Conservation (phyloP, 257 asterid genomes). For the Linderniella brevidens region DNA sequence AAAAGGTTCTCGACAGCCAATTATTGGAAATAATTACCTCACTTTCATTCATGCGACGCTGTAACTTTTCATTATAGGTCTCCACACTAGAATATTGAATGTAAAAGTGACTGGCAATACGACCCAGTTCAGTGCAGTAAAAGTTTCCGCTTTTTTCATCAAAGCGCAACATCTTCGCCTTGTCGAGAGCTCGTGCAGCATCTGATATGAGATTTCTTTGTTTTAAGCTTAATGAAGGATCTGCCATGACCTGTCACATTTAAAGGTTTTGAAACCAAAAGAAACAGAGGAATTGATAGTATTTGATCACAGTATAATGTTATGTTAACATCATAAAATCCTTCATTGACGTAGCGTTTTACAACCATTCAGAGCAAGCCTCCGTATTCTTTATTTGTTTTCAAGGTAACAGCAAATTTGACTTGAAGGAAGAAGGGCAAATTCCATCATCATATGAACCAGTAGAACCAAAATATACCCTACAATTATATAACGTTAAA, state of each 20-base stretch:
- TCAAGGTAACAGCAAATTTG: too few relatives aligned
- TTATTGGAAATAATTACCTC: conserved; percentile 42
- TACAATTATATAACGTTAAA: neutral
- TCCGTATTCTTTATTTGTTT: too few relatives aligned
- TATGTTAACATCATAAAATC: neutral
- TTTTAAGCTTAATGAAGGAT: conserved; percentile 81
- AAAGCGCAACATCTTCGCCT: conserved; percentile 99
- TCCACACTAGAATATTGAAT: conserved; percentile 96
- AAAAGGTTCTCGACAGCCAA: conserved; percentile 4
- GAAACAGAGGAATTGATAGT: neutral
- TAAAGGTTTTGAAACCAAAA: conserved; percentile 5
- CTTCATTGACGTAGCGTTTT: too few relatives aligned
- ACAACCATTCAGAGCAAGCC: too few relatives aligned
- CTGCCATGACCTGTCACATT: conserved; percentile 62
- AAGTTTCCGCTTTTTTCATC: conserved; percentile 99
- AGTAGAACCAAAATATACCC: too few relatives aligned
- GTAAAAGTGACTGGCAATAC: conserved; percentile 97
- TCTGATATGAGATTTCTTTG: conserved; percentile 82
- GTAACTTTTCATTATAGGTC: conserved; percentile 78
- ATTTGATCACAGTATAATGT: neutral
- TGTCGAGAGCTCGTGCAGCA: conserved; percentile 97
- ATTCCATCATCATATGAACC: too few relatives aligned
- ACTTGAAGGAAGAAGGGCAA: too few relatives aligned
- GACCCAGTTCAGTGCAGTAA: conserved; percentile 97
- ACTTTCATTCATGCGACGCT: conserved; percentile 90